Percentiles rank a stretch among this genome's conserved stretches.
phyloP scores from a whole-genome alignment of 139 green algal species.

The Chlamydomonas asymmetrica region DNA sequence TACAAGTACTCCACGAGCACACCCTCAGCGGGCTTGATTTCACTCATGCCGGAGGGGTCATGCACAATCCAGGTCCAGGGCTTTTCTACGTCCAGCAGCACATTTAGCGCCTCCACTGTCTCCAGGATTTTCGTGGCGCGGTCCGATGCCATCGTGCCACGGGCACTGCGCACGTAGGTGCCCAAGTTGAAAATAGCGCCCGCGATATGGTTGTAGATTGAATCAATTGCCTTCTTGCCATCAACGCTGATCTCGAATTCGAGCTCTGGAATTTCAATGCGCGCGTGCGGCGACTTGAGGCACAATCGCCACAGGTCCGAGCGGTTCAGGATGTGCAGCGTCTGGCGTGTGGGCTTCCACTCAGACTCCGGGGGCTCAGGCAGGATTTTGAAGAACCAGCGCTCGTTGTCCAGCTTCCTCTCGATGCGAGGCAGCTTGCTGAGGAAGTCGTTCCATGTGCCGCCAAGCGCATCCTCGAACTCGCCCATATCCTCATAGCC shows the following conservation, averaged over 20 bases:
- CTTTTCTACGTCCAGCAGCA: conserved; percentile 56
- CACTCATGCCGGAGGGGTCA: conserved; percentile 48
- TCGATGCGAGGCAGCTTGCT: conserved; percentile 57
- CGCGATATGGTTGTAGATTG: conserved; percentile 73
- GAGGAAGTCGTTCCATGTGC: conserved; percentile 62
- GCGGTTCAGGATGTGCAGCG: conserved; percentile 36
- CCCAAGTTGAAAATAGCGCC: conserved; percentile 62
- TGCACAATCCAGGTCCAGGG: conserved; percentile 58
- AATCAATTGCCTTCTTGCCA: conserved; percentile 63
- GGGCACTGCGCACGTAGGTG: conserved; percentile 23
- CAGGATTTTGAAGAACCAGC: conserved; percentile 38
- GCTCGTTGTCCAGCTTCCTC: conserved; percentile 38
- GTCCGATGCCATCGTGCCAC: conserved; percentile 28
- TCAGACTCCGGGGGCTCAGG: conserved; percentile 41
- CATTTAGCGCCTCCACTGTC: conserved; percentile 44
- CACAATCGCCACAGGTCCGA: conserved; percentile 56
- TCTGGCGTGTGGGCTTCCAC: conserved; percentile 51
- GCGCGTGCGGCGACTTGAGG: conserved; percentile 48
- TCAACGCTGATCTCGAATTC: conserved; percentile 69
- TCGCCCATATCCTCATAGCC: conserved; percentile 72
- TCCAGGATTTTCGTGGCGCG: conserved; percentile 53
- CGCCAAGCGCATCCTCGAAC: conserved; percentile 72
- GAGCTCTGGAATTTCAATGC: conserved; percentile 66
- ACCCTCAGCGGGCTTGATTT: conserved; percentile 40
- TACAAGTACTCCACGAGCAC: conserved; percentile 39